A percentile compares a stretch with the other conserved stretches of the same genome.
Conservation (phyloP, 2,329 filamentous ascomycete species). For the Massarina eburnea region DNA sequence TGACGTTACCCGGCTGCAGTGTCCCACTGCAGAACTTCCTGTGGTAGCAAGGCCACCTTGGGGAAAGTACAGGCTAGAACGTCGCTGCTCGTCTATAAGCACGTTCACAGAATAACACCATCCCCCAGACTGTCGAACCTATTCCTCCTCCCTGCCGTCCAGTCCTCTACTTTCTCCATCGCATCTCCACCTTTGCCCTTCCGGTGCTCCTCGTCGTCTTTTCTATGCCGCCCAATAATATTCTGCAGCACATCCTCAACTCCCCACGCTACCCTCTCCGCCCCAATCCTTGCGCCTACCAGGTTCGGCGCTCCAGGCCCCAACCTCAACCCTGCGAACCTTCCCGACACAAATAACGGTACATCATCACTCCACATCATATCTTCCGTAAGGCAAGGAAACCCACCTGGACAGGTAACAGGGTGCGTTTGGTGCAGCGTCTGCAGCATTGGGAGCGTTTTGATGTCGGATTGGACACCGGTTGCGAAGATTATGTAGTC, state of each 20-base stretch:
- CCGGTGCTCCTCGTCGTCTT: too few relatives aligned
- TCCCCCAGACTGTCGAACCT: constrained; percentile 42
- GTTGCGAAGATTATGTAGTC: constrained; percentile 79
- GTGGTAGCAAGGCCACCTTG: too few relatives aligned
- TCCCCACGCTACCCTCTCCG: constrained; percentile 72
- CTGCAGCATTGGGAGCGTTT: constrained; percentile 61
- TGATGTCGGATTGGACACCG: constrained; percentile 66
- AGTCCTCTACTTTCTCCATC: constrained; percentile 28
- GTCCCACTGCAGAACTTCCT: too few relatives aligned
- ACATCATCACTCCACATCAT: constrained; percentile 74
- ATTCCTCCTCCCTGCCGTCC: constrained; percentile 47
- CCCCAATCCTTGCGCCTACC: constrained; percentile 70
- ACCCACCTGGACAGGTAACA: constrained; percentile 62
- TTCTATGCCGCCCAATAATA: constrained; percentile 4
- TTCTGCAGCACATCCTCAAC: constrained; percentile 59
- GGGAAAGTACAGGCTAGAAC: too few relatives aligned
- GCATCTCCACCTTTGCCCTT: constrained; percentile 1
- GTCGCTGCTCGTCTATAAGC: too few relatives aligned
- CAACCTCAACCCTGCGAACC: constrained; percentile 66
- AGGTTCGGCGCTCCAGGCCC: constrained; percentile 75
- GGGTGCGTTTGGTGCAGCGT: constrained; percentile 62
- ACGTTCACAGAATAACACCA: neutral
- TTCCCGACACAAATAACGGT: constrained; percentile 71
- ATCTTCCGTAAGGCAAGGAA: constrained; percentile 75
- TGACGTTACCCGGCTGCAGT: too few relatives aligned